A percentile compares a stretch with the other conserved stretches of the same genome.
phyloP scores from a whole-genome alignment of 768 basidiomycete genomes.

The Neoboletus subvelutipes region DNA sequence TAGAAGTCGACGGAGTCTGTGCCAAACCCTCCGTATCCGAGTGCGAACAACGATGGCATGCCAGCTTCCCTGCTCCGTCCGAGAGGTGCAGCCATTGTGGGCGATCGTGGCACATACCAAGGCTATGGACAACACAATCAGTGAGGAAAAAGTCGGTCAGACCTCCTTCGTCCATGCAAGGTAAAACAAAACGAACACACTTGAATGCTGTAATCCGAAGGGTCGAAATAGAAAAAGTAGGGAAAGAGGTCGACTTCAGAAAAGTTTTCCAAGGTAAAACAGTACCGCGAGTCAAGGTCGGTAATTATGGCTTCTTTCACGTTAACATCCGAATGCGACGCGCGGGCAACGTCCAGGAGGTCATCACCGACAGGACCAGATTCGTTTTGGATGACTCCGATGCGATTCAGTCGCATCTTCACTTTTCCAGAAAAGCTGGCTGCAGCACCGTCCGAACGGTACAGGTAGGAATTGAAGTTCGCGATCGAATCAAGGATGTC shows the following conservation, averaged over 20 bases:
- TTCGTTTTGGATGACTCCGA: neutral
- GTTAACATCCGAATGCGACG: constrained; percentile 1
- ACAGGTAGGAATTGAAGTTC: constrained; percentile 22
- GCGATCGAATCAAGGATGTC: constrained; percentile 14
- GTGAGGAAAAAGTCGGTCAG: neutral
- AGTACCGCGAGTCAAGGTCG: constrained; percentile 10
- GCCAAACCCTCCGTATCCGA: constrained; percentile 23
- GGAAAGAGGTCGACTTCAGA: constrained; percentile 21
- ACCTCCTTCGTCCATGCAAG: neutral
- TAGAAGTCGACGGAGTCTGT: constrained; percentile 20
- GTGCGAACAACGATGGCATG: constrained; percentile 15
- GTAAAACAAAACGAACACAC: constrained; percentile 2
- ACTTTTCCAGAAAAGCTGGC: constrained; percentile 13
- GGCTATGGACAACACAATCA: neutral
- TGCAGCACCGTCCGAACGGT: constrained; percentile 13
- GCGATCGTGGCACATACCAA: constrained; percentile 17
- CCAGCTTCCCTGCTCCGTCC: neutral
- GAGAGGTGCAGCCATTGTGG: constrained; percentile 11
- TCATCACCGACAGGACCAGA: constrained; percentile 10
- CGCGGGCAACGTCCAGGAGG: constrained; percentile 3
- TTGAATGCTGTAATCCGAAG: constrained; percentile 19
- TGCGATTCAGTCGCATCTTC: constrained; percentile 9
- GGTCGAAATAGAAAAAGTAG: constrained; percentile 27
- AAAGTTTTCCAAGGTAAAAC: constrained; percentile 18
- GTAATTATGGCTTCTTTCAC: constrained; percentile 15